A percentile compares a stretch with the other conserved stretches of the same genome.
Evolutionary conservation across 345 rosid species (phyloP).

Genomic region (Euclidium syriacum): DNA sequence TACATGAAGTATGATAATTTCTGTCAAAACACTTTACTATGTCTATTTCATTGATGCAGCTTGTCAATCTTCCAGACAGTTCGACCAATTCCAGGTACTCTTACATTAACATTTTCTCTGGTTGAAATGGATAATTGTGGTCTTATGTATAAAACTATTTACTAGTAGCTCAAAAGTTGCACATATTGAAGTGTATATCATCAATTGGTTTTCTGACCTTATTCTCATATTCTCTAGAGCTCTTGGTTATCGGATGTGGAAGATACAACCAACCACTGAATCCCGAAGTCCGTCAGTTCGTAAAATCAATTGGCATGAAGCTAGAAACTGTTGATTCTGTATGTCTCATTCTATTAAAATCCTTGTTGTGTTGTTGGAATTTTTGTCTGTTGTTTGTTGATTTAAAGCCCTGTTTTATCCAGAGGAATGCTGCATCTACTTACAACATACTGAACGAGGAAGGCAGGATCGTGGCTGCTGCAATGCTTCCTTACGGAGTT

Average conservation of each 20-base stretch:
- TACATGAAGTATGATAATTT: not conserved
- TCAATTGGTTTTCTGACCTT: not conserved
- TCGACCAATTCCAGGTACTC: constrained; percentile 77
- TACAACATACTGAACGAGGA: constrained; percentile 85
- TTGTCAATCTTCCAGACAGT: constrained; percentile 63
- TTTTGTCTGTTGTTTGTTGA: not conserved
- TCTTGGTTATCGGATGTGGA: constrained; percentile 74
- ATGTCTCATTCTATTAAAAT: constrained; percentile 2
- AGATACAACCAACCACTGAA: constrained; percentile 43
- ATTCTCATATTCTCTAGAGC: constrained; percentile 40
- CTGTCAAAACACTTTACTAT: not conserved
- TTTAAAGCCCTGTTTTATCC: constrained; percentile 9
- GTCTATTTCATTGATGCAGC: constrained; percentile 36
- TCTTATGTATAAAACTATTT: not conserved
- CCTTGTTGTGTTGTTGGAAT: not conserved
- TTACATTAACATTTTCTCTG: not conserved
- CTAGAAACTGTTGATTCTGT: constrained; percentile 77
- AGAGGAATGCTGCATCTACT: constrained; percentile 84
- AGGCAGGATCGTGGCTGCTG: constrained; percentile 85
- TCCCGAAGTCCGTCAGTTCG: constrained; percentile 49
- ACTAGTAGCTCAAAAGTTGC: not conserved
- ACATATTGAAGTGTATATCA: not conserved
- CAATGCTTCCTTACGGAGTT: constrained; percentile 73
- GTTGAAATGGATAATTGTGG: not conserved
- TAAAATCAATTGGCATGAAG: constrained; percentile 73